Evolutionary conservation across 768 basidiomycete species (phyloP).

Genomic region (Tylopilus sp.): DNA sequence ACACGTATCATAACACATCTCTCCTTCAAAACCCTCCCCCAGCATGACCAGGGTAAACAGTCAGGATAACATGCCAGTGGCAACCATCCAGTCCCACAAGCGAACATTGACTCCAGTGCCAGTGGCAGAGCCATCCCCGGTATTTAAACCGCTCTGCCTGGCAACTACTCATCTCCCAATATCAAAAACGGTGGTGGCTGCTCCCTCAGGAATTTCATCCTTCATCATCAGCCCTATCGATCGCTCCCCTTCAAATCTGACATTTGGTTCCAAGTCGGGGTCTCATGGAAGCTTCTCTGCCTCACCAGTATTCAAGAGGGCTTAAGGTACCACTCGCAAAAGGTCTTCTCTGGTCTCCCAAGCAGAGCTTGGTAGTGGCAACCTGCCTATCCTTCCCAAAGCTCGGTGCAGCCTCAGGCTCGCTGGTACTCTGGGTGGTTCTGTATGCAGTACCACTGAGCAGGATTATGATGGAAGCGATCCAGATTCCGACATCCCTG

Average conservation of each 20-base stretch:
- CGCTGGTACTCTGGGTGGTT: conserved; percentile 65
- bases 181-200: conserved; percentile 17
- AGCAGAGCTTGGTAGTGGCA: conserved; percentile 17
- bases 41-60: conserved; percentile 16
- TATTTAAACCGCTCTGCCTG: conserved; percentile 58
- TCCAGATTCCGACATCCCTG: conserved; percentile 78
- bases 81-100: conserved; percentile 39
- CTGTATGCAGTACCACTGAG: conserved; percentile 45
- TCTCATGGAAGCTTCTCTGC: conserved; percentile 19
- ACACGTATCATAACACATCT: too few species aligned
- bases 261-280: conserved; percentile 37
- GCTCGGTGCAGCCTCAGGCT: conserved; percentile 58
- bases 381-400: conserved; percentile 44
- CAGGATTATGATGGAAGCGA: conserved; percentile 52
- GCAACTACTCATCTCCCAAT: conserved; percentile 33
- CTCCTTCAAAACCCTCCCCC: conserved; percentile 35
- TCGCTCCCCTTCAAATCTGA: conserved; percentile 32
- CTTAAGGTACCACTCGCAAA: conserved; percentile 21
- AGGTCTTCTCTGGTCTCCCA: conserved; percentile 22
- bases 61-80: conserved; percentile 28
- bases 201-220: conserved; percentile 26
- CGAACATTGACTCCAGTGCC: conserved; percentile 57
- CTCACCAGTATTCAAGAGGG: conserved; percentile 37
- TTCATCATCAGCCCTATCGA: conserved; percentile 21
- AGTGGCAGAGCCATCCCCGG: conserved; percentile 52